Evolutionary conservation across 2,329 filamentous ascomycete genomes (phyloP), one percentile per base, ranked within the genome.

Genomic region (Xylariales sp.): DNA sequence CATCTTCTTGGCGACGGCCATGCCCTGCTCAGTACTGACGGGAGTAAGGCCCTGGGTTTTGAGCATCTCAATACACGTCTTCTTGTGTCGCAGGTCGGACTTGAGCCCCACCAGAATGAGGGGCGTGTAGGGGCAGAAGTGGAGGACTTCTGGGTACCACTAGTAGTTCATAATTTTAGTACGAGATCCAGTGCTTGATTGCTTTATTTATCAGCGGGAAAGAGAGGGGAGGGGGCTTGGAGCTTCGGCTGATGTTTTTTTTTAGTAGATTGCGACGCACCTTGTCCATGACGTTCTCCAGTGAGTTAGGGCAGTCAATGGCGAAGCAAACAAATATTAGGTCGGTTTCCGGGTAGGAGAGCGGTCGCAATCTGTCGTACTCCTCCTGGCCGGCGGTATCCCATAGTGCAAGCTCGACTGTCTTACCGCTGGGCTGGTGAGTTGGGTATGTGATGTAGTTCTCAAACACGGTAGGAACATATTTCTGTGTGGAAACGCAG

Each of bases 231-330:
- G n/a, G 13, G 19, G 25, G 33, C 21, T 16, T 17, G 24, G 33
- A 17, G 15, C 15, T 18, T 31, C 16, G 15, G 15, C n/a, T 15
- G 17, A 18, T 35, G 33, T 24, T 24, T 24, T 35, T 35, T 25
- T 24, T 20, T 35, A 17, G 14, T n/a, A n/a, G n/a, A n/a, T n/a
- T n/a, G n/a, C n/a, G n/a, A n/a, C n/a, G 46, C 70, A 96, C 93
- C 84, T 98, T 98, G 70, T 98, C 93, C 71, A 97, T 84, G 42
- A 98, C 91, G 65, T 98, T 98, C 60, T 98, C 93, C 37, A 98
- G 74, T 6, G 91, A 97, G 64, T 95, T 96, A 24, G 93, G 93
- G 63, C 93, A 98, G 67, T 98, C 93, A 57, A 98, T 96, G 48
- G 93, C 93, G 64, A 98, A 98, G 74, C 93, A 98, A 51, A 98